Evolutionary conservation across 441 rosid genomes (phyloP).

Genomic region (Bocquillonia castaneifolia): DNA sequence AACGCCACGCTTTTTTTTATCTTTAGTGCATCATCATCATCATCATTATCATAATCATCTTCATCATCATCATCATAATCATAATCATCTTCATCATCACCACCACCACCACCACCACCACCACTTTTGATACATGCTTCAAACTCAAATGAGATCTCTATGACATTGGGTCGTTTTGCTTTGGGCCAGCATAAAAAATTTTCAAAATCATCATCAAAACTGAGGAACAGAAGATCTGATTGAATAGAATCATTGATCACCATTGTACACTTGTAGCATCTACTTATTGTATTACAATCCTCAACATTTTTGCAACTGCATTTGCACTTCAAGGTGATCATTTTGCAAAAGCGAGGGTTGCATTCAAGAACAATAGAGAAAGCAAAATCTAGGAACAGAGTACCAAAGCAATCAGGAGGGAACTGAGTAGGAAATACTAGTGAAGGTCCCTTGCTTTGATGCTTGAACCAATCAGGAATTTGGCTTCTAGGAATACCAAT

Average conservation of each 20-base stretch:
- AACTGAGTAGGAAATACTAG: not conserved
- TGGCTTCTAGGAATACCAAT: not conserved
- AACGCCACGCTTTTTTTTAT: not conserved
- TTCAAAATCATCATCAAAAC: not conserved
- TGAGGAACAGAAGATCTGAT: not conserved
- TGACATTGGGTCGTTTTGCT: not conserved
- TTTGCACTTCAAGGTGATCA: not conserved
- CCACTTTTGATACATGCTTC: too few species aligned
- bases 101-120: too few species aligned
- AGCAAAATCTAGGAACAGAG: not conserved
- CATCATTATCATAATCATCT: not conserved
- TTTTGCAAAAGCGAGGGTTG: not conserved
- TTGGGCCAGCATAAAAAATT: too few species aligned
- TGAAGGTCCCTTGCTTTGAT: not conserved
- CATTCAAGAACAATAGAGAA: not conserved
- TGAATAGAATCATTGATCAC: not conserved
- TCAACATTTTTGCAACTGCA: not conserved
- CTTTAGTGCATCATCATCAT: not conserved
- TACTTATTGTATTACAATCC: too few species aligned
- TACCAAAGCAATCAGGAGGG: not conserved
- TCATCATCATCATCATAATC: too few species aligned
- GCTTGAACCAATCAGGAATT: not conserved
- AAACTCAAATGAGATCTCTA: not conserved
- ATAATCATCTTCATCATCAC: too few species aligned
- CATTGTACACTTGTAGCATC: too few species aligned